Base-by-base conservation (phyloP, 768 basidiomycete species). In the Kwoniella bestiolae region DNA sequence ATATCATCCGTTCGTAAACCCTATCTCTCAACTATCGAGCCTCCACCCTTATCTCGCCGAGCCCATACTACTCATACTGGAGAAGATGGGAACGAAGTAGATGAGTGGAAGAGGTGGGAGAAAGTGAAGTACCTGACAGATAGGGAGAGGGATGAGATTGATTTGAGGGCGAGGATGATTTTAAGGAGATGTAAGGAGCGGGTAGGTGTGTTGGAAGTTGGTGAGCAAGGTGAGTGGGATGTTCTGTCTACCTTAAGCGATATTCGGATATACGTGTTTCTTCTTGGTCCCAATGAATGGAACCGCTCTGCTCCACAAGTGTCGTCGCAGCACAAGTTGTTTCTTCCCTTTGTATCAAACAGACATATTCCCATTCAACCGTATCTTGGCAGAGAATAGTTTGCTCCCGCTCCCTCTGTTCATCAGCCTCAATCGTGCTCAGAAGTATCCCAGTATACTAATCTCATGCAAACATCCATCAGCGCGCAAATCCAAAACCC, bases 101-200 rank as follows among this genome's bases (percentile, higher is more conserved):
- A 51, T 12, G 70, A 73, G 12, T 66, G 82, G 62, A 67, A 64
- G 26, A 69, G 68, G 23, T 80, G 77, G 75, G 73, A 79, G 41
- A 70, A 68, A 21, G 78, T 78, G 12, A 79, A 79, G 52, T 79
- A 73, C 52, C 85, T 99, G 5, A 87, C 88, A 8, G 94, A 97
- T 76, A 88, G 91, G 68, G 94, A 99, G 80, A 85, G 94, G 66
- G 94, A 97, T 82, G 92, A 96, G 82, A 91, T 99, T 58, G 96
- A 99, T 84, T 83, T 94, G 66, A 91, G 95, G 78, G 90, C 92
- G 32, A 89, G 90, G 70, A 86, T 92, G 73, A 89, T 96, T 60
- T 84, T 98, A 53, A 86, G 88, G 55, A 86, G 89, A 58, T 96
- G 93, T 82, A 87, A 91, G 32, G 91, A 94, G 69, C 84, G 91